These are phyloP conservation scores for Aspergillus transmontanensis DNA, from an alignment of 2,329 filamentous ascomycete genomes.

Conservation along the genomic window DNA sequence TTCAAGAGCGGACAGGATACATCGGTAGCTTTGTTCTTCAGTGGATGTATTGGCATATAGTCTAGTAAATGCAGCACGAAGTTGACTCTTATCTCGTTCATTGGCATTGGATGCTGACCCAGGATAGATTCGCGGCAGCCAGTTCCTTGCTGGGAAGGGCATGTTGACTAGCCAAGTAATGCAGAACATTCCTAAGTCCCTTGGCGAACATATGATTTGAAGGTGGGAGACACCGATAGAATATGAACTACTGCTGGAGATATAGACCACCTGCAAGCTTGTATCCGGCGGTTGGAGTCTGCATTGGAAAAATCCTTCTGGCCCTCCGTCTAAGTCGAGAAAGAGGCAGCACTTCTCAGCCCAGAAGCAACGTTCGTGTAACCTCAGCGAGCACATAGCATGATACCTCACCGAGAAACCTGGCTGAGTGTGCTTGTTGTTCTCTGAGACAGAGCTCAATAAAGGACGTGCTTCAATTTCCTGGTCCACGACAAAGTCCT, in stretches of 20 bases:
- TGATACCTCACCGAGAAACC: slow-evolving; percentile 27
- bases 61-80: slow-evolving; percentile 15
- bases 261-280: slow-evolving; percentile 22
- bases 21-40: not conserved
- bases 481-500: slow-evolving; percentile 32
- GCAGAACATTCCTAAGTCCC: slow-evolving; percentile 27
- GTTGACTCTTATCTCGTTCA: slow-evolving; percentile 13
- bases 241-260: slow-evolving; percentile 12
- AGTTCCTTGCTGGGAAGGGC: slow-evolving; percentile 15
- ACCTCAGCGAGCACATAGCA: slow-evolving; percentile 31
- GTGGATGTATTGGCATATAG: not conserved
- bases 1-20: not conserved
- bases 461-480: slow-evolving; percentile 19
- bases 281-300: slow-evolving; percentile 16
- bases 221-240: slow-evolving; percentile 23
- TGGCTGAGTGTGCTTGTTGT: slow-evolving; percentile 8
- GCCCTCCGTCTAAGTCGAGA: slow-evolving; percentile 33
- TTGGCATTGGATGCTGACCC: slow-evolving; percentile 6
- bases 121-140: slow-evolving; percentile 32
- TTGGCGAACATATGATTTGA: slow-evolving; percentile 27
- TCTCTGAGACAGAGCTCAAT: not conserved
- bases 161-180: slow-evolving; percentile 29
- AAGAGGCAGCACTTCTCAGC: slow-evolving; percentile 33
- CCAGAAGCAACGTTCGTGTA: slow-evolving; percentile 33
- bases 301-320: slow-evolving; percentile 27